Conservation (phyloP, 2,329 filamentous ascomycete species). For the Cordyceps tenuipes region DNA sequence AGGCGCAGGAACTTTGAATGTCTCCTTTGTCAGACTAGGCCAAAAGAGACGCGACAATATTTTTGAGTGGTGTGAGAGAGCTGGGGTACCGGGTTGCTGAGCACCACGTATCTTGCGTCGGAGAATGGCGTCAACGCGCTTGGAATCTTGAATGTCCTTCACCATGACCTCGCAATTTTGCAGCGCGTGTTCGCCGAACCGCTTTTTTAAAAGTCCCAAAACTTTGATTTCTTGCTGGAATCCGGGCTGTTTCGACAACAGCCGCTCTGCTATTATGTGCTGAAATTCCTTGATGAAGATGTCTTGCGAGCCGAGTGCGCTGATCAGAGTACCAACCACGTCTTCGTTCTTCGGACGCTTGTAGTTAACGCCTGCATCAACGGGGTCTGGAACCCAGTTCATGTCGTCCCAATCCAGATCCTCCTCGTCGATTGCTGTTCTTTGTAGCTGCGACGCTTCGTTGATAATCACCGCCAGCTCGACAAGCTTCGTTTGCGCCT, state of each 20-base stretch:
- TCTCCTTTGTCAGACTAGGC: constrained; percentile 68
- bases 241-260: constrained; percentile 57
- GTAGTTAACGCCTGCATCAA: constrained; percentile 89
- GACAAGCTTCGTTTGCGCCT: constrained; percentile 44
- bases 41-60: constrained; percentile 91
- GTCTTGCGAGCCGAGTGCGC: constrained; percentile 80
- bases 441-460: constrained; percentile 47
- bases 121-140: constrained; percentile 61
- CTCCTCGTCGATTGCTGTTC: constrained; percentile 49
- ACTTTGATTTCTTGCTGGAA: constrained; percentile 78
- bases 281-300: constrained; percentile 93
- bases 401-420: constrained; percentile 87
- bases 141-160: constrained; percentile 80
- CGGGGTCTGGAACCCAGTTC: constrained; percentile 85
- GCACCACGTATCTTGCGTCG: constrained; percentile 31
- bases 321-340: constrained; percentile 83
- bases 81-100: constrained; percentile 13
- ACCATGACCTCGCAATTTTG: constrained; percentile 98
- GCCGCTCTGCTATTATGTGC: constrained; percentile 73
- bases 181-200: constrained; percentile 76
- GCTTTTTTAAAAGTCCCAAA: constrained; percentile 76
- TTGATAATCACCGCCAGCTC: constrained; percentile 62
- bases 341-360: constrained; percentile 82
- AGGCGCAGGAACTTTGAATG: constrained; percentile 53
- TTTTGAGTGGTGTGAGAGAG: constrained; percentile 59